phyloP scores from a whole-genome alignment of 2,329 filamentous ascomycete genomes.

The Fusarium scirpi region DNA sequence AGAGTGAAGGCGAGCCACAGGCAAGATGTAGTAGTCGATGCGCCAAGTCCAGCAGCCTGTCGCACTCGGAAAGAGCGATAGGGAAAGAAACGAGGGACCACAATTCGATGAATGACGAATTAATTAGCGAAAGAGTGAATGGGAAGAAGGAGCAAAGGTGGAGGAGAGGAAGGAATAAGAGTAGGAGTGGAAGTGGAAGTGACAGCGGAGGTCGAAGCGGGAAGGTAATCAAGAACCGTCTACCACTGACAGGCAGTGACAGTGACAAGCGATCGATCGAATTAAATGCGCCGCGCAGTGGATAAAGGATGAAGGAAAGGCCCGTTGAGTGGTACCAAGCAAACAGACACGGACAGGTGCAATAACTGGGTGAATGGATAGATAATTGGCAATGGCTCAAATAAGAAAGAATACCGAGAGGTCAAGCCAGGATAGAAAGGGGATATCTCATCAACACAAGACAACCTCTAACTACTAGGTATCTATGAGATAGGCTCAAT shows the following conservation, averaged over 20 bases:
- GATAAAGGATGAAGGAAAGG: constrained; percentile 8
- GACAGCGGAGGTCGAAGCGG: not conserved
- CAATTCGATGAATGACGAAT: constrained; percentile 16
- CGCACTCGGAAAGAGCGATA: constrained; percentile 40
- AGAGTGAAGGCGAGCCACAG: not conserved
- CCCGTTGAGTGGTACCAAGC: constrained; percentile 7
- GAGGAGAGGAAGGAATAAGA: not conserved
- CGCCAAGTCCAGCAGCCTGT: constrained; percentile 7
- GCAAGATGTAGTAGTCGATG: constrained; percentile 17
- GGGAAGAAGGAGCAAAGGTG: constrained; percentile 18
- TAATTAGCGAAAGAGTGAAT: constrained; percentile 28
- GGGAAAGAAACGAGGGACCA: constrained; percentile 41
- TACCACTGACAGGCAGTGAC: constrained; percentile 18
- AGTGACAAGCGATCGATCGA: constrained; percentile 5
- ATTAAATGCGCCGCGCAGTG: constrained; percentile 1
- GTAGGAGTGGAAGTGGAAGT: constrained; percentile 4
- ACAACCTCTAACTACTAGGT: constrained; percentile 8
- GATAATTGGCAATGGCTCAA: constrained; percentile 36
- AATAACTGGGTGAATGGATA: constrained; percentile 4
- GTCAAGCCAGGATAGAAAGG: constrained; percentile 23
- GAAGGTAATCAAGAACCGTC: constrained; percentile 11
- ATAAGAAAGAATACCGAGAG: constrained; percentile 35
- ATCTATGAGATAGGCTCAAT: not conserved
- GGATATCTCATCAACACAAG: constrained; percentile 21
- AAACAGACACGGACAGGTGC: constrained; percentile 25